Percentiles rank a stretch among this genome's conserved stretches.
phyloP scores from a whole-genome alignment of 2,329 filamentous ascomycete genomes.

The Penicillium sp. region DNA sequence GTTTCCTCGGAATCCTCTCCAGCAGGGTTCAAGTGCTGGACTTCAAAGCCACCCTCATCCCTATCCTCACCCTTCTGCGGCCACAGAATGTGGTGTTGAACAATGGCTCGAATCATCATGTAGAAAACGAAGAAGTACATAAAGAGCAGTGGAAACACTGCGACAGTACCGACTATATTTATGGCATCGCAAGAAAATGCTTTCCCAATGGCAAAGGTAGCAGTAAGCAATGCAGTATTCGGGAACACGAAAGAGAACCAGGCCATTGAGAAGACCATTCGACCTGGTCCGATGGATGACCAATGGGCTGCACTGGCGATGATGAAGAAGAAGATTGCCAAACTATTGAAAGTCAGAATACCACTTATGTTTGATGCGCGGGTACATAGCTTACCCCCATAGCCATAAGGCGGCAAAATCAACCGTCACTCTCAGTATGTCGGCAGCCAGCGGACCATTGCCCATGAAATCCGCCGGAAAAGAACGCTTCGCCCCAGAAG shows the following conservation, averaged over 20 bases:
- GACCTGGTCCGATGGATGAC: constrained; percentile 61
- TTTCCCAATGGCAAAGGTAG: constrained; percentile 69
- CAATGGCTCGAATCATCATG: constrained; percentile 70
- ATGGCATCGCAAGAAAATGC: constrained; percentile 62
- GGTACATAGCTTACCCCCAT: constrained; percentile 59
- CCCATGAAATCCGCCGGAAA: constrained; percentile 59
- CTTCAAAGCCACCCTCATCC: constrained; percentile 60
- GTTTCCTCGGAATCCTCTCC: constrained; percentile 18
- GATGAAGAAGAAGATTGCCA: constrained; percentile 84
- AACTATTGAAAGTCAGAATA: constrained; percentile 34
- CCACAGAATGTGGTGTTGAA: constrained; percentile 70
- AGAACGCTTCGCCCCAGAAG: constrained; percentile 48
- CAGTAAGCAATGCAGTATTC: constrained; percentile 71
- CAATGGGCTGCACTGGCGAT: constrained; percentile 75
- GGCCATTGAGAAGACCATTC: constrained; percentile 76
- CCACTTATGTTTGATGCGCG: background rate
- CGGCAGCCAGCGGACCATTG: constrained; percentile 54
- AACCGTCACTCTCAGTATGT: constrained; percentile 55
- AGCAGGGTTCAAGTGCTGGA: constrained; percentile 31
- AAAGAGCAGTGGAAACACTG: constrained; percentile 65
- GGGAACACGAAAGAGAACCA: constrained; percentile 85
- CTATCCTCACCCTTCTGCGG: constrained; percentile 69
- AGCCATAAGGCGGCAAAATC: constrained; percentile 74
- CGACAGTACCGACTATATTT: constrained; percentile 65
- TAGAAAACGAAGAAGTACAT: constrained; percentile 69